Percentiles rank a stretch among this genome's conserved stretches.
Evolutionary conservation across 352 stramenopile genomes (phyloP).

Genomic region (Elongisporangium senticosum): DNA sequence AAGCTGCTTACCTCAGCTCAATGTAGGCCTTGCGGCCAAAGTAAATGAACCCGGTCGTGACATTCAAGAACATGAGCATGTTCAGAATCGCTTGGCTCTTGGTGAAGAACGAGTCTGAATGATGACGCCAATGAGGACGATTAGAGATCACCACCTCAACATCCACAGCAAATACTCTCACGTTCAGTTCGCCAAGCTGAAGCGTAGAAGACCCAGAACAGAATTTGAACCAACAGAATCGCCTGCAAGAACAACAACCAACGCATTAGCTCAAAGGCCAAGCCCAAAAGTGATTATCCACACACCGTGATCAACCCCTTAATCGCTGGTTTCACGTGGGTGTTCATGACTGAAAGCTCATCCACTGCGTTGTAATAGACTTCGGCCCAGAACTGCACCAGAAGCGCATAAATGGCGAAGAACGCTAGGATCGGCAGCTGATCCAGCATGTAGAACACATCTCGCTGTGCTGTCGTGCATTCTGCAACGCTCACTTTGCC

Average conservation of each 20-base stretch:
- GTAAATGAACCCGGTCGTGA: conserved; percentile 70
- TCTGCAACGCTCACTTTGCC: conserved; percentile 49
- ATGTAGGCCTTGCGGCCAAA: conserved; percentile 79
- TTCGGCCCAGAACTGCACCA: conserved; percentile 86
- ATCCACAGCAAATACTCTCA: conserved; percentile 17
- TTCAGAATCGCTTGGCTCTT: conserved; percentile 75
- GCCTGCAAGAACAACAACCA: conserved; percentile 21
- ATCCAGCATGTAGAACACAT: conserved; percentile 85
- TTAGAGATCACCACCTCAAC: not conserved
- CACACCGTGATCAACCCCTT: conserved; percentile 53
- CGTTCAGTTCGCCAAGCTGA: conserved; percentile 65
- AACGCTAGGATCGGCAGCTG: conserved; percentile 80
- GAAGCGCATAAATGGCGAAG: conserved; percentile 74
- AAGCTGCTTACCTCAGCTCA: conserved; percentile 47
- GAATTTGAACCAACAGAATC: conserved; percentile 48
- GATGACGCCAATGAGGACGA: not conserved
- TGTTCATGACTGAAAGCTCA: conserved; percentile 48
- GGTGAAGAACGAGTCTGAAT: conserved; percentile 71
- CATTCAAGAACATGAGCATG: conserved; percentile 74
- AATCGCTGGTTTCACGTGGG: conserved; percentile 67
- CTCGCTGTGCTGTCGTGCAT: conserved; percentile 56
- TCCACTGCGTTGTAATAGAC: conserved; percentile 88
- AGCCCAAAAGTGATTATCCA: not conserved
- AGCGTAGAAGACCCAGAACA: conserved; percentile 80
- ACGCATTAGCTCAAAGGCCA: not conserved